Evolutionary conservation across 2,329 filamentous ascomycete species (phyloP), one percentile per base, ranked within the genome.

Genomic region (Aspergillus novoparasiticus): DNA sequence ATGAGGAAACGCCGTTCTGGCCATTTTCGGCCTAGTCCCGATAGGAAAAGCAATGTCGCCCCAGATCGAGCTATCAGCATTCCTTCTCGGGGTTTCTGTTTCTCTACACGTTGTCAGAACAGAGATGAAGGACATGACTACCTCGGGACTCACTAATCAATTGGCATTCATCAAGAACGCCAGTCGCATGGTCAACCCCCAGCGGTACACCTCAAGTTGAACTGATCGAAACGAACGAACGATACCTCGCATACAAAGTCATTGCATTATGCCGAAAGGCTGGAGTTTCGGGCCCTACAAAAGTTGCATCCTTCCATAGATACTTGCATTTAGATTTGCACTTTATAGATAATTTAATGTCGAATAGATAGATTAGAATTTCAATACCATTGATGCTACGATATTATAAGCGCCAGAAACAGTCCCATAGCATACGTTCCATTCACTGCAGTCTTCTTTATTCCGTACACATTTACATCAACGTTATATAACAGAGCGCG

Each of bases 211-310:
- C 23, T 5, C 21, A 19, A 32, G n/a, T 41, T 19, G n/a, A n/a
- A 11, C 51, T 3, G 32, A 23, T 14, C 1, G 30, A 5, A 41
- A 26, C 16, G 32, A 26, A 26, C 21, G 19, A 26, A 55, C 21
- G 32, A 41, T 43, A 6, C 10, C 32, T 46, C 21, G 8, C 21
- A 23, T 36, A n/a, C 28, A 6, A 36, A 48, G 26, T 10, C 28
- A 58, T 48, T 36, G 56, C 30, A 45, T 58, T 48, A 23, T 58
- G 39, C 51, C 41, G 11, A n/a, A n/a, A n/a, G 51, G 19, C 51
- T 23, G 58, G 58, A 54, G 46, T 60, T 60, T 60, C 28, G 39
- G 50, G 12, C 10, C 50, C 11, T 23, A 59, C 12, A 59, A 59
- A 59, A 39, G 34, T 54, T 54, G 28, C 50, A 60, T 60, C 6